A percentile compares a stretch with the other conserved stretches of the same genome.
Evolutionary conservation across 805 yeast species (phyloP).

Genomic region (Metschnikowia matae): DNA sequence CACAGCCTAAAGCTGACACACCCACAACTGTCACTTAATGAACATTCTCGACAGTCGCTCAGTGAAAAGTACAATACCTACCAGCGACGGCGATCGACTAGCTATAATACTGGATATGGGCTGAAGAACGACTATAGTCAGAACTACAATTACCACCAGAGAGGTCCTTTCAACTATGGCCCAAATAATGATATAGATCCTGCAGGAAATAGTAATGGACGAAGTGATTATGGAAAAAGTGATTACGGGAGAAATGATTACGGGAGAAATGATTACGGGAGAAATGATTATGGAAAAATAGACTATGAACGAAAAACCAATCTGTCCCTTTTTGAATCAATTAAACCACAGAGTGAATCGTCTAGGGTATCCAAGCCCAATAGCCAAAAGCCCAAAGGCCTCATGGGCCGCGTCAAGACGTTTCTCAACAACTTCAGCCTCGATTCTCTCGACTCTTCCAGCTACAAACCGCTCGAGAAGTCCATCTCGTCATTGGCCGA

Average conservation of each 20-base stretch:
- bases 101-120: not conserved
- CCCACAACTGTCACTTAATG: not conserved
- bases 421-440: not conserved
- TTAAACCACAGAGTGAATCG: not conserved
- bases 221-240: too few relatives aligned
- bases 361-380: not conserved
- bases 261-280: too few relatives aligned
- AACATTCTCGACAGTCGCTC: not conserved
- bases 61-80: not conserved
- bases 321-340: too few relatives aligned
- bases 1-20: not conserved
- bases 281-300: too few relatives aligned
- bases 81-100: not conserved
- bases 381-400: not conserved
- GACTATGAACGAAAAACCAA: too few relatives aligned
- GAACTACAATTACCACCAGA: not conserved
- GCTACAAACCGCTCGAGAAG: not conserved
- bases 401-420: not conserved
- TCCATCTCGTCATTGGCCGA: conserved; percentile 1
- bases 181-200: too few relatives aligned
- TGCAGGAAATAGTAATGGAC: too few relatives aligned
- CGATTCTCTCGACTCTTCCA: not conserved
- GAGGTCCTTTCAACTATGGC: not conserved
- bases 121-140: too few relatives aligned
- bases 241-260: too few relatives aligned